Conservation (phyloP, 2,329 filamentous ascomycete species). For the Epichloe scottii region DNA sequence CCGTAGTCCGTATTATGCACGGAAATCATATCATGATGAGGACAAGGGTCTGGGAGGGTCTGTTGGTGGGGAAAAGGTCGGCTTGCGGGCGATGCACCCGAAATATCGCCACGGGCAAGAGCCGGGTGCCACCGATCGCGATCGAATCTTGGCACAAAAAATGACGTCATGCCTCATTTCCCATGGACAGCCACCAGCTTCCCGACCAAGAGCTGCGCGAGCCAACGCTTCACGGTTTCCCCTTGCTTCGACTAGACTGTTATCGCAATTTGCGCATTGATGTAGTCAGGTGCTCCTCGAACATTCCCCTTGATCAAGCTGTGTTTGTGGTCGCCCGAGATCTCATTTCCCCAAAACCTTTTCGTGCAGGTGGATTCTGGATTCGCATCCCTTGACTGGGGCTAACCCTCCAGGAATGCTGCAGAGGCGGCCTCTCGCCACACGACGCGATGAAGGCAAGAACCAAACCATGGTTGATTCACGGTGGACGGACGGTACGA, state of each 20-base stretch:
- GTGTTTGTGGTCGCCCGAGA: too few species aligned
- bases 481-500: neutral
- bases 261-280: neutral
- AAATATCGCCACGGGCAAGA: too few species aligned
- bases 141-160: conserved; percentile 3
- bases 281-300: neutral
- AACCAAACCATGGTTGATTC: too few species aligned
- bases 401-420: neutral
- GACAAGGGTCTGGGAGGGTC: too few species aligned
- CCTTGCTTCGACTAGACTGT: neutral
- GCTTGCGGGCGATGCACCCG: too few species aligned
- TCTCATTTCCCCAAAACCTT: neutral
- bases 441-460: neutral
- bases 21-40: too few species aligned
- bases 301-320: too few species aligned
- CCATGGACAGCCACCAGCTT: neutral
- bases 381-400: neutral
- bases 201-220: neutral
- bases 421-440: neutral
- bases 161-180: conserved; percentile 8
- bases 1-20: too few species aligned
- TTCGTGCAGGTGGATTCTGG: neutral
- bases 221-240: neutral
- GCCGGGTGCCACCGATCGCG: neutral
- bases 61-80: too few species aligned